Evolutionary conservation across 148 eudicot species (phyloP).

Genomic region (Fagopyrum homotropicum): DNA sequence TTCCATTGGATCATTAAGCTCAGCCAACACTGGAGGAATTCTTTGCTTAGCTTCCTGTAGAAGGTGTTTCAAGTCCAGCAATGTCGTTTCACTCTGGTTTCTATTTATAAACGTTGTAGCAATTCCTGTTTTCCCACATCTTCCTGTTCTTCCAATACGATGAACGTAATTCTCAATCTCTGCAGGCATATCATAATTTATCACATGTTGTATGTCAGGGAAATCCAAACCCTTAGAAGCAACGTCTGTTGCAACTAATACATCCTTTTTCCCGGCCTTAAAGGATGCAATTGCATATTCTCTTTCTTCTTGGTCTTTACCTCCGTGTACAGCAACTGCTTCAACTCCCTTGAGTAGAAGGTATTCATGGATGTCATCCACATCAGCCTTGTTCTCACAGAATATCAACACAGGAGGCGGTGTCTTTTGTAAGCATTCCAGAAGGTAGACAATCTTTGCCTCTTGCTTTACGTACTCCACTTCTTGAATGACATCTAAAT

Average conservation of each 20-base stretch:
- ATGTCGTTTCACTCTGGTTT: conserved; percentile 80
- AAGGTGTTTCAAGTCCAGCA: conserved; percentile 77
- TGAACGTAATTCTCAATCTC: conserved; percentile 94
- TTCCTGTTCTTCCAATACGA: conserved; percentile 82
- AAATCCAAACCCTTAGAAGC: conserved; percentile 94
- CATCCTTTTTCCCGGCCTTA: conserved; percentile 74
- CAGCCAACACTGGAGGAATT: conserved; percentile 78
- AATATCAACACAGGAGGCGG: conserved; percentile 92
- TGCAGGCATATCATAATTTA: conserved; percentile 91
- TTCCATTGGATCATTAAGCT: conserved; percentile 74
- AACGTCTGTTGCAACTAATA: conserved; percentile 89
- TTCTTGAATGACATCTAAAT: conserved; percentile 91
- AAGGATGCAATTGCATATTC: conserved; percentile 78
- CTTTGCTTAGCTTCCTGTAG: conserved; percentile 90
- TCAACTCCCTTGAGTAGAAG: conserved; percentile 84
- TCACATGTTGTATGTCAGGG: conserved; percentile 84
- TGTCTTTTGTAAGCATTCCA: conserved; percentile 85
- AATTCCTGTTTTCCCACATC: conserved; percentile 91
- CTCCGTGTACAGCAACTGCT: conserved; percentile 86
- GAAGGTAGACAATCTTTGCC: conserved; percentile 83
- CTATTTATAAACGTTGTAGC: conserved; percentile 87
- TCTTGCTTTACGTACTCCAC: conserved; percentile 95
- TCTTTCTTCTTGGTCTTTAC: conserved; percentile 90
- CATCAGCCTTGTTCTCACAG: conserved; percentile 91
- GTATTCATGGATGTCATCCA: conserved; percentile 89